Percentiles rank a stretch among this genome's conserved stretches.
These are phyloP conservation scores for Fusarium redolens DNA, from an alignment of 2,329 filamentous ascomycete genomes.

Conservation along the genomic window DNA sequence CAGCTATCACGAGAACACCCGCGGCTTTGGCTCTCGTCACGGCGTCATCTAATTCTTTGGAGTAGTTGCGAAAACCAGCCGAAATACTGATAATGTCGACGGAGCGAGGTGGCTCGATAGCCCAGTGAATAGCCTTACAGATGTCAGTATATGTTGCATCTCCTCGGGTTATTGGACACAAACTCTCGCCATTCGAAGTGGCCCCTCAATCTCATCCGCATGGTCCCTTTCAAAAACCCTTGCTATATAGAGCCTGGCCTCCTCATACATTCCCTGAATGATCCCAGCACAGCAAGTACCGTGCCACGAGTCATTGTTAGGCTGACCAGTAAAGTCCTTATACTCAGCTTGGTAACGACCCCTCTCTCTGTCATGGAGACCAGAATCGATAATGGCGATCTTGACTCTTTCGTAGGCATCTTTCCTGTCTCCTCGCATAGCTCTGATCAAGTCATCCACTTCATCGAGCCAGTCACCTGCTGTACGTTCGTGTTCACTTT, in stretches of 20 bases:
- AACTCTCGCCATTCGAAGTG: accelerated
- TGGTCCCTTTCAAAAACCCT: background rate
- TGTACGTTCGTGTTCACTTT: accelerated
- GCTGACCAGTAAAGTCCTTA: accelerated
- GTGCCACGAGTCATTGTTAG: accelerated
- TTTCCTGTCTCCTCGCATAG: accelerated
- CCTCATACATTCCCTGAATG: accelerated
- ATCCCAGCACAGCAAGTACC: background rate
- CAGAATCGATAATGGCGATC: background rate
- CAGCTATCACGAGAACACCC: accelerated
- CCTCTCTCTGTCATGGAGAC: accelerated
- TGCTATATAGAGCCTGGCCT: accelerated
- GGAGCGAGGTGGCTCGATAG: accelerated
- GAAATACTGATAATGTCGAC: background rate
- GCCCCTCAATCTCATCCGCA: accelerated
- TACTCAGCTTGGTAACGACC: accelerated
- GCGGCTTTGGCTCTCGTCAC: accelerated
- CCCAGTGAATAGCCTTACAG: background rate
- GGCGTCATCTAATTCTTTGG: accelerated
- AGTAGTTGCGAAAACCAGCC: background rate
- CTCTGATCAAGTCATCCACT: accelerated
- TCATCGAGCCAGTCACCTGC: background rate
- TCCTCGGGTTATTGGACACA: accelerated
- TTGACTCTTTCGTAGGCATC: accelerated
- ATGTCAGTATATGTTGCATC: background rate